Evolutionary conservation across 768 basidiomycete genomes (phyloP), one percentile per base, ranked within the genome.

Genomic region (Mycena olivaceomarginata): DNA sequence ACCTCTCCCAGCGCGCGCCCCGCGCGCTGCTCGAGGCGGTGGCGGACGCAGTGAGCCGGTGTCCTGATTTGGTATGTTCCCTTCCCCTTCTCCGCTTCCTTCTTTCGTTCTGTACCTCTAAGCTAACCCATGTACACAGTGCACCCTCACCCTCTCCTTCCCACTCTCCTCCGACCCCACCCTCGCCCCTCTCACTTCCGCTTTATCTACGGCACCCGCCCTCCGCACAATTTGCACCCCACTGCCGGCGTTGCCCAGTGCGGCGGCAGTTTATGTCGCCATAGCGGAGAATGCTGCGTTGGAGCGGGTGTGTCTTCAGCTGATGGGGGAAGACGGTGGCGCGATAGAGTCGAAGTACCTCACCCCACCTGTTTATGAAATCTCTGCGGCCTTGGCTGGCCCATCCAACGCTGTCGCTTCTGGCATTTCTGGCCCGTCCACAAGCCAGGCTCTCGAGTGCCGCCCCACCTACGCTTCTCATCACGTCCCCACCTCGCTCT

Each of bases 81-180:
- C 62, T 39, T 39, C 0, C 11, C 18, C 11, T 20, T 63, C 18
- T 25, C 51, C 51, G 25, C 5, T 31, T 45, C 53, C n/a, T 74
- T 67, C 64, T 53, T 46, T 16, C 63, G 39, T 67, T 37, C 22
- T 69, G 31, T 57, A 73, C 15, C 72, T 25, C 40, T 15, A 45
- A 45, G 43, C 43, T 45, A 45, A 45, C 6, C 43, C 70, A 4
- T 76, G 57, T 39, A 57, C 74, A 39, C 77, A 94, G 93, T 89
- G 91, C 83, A 86, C 87, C 0, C 89, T 89, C 8, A 87, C 92
- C 73, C 84, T 93, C 18, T 89, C 90, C 46, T 90, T 94, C 83
- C 89, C 91, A 46, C 86, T 93, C 48, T 90, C 92, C 2, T 88
- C 91, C 73, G 90, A 90, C 75, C 77, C 88, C 81, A 75, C 77